These are phyloP conservation scores for Aureobasidium sp. DNA, from an alignment of 2,329 filamentous ascomycete genomes.

Conservation along the genomic window DNA sequence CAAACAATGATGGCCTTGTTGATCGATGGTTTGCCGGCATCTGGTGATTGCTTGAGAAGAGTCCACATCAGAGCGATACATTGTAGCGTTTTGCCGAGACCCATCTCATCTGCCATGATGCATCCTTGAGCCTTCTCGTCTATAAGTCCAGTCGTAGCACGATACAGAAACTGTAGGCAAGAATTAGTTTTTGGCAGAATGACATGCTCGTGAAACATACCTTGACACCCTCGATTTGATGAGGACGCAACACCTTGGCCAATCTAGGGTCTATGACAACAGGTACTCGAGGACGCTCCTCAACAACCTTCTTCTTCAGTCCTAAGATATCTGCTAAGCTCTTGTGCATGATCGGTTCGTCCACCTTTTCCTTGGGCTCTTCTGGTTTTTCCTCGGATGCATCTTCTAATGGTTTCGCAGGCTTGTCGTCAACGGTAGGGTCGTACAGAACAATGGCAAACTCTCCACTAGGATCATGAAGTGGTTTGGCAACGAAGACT, in stretches of 20 bases:
- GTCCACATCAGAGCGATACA: conserved; percentile 98
- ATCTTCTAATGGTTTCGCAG: conserved; percentile 45
- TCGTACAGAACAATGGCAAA: conserved; percentile 96
- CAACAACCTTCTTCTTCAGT: conserved; percentile 74
- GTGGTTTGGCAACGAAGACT: conserved; percentile 75
- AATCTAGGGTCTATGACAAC: conserved; percentile 92
- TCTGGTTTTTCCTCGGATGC: conserved; percentile 41
- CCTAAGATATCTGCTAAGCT: conserved; percentile 92
- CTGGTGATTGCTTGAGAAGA: conserved; percentile 86
- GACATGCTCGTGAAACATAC: not conserved
- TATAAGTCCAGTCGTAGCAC: conserved; percentile 89
- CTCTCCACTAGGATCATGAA: conserved; percentile 92
- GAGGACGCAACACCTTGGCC: conserved; percentile 82
- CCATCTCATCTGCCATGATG: conserved; percentile 99
- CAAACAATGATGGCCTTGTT: conserved; percentile 97
- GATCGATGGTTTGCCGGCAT: conserved; percentile 88
- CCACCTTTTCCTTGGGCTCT: conserved; percentile 50
- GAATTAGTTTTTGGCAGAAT: not conserved
- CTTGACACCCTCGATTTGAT: conserved; percentile 97
- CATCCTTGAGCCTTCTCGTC: conserved; percentile 91
- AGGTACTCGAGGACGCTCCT: conserved; percentile 79
- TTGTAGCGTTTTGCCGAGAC: conserved; percentile 91
- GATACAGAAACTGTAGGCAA: conserved; percentile 65
- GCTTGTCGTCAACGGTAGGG: conserved; percentile 83
- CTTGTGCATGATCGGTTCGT: conserved; percentile 82